These are phyloP conservation scores for Ceratocystis colombiana DNA, from an alignment of 2,329 filamentous ascomycete genomes.

Conservation along the genomic window DNA sequence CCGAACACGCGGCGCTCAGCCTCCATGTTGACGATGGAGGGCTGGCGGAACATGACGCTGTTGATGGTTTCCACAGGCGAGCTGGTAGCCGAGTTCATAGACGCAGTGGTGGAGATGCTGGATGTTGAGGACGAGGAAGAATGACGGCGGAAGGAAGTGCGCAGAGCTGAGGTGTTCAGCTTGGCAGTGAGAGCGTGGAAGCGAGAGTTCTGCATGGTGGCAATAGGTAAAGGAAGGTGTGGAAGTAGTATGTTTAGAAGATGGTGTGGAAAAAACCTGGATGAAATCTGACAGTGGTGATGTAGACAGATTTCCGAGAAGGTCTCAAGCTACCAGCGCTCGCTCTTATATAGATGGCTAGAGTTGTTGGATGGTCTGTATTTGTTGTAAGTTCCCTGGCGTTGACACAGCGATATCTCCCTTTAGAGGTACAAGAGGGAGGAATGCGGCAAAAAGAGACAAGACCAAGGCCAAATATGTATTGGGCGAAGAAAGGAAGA, in stretches of 20 bases:
- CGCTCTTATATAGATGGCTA: conserved; percentile 10
- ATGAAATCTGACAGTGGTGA: background rate
- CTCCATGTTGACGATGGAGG: conserved; percentile 47
- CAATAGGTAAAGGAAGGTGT: conserved; percentile 19
- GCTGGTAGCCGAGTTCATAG: conserved; percentile 32
- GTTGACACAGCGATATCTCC: conserved; percentile 20
- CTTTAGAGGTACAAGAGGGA: conserved; percentile 17
- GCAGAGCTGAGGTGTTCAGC: conserved; percentile 41
- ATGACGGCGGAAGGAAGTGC: conserved; percentile 43
- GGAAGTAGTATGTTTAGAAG: background rate
- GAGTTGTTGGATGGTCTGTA: background rate
- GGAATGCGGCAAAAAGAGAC: conserved; percentile 21
- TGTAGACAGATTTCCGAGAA: background rate
- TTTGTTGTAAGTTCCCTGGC: conserved; percentile 13
- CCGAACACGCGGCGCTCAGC: conserved; percentile 47
- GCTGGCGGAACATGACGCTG: conserved; percentile 48
- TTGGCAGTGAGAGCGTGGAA: conserved; percentile 43
- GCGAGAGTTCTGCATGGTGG: conserved; percentile 40
- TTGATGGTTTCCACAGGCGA: conserved; percentile 45
- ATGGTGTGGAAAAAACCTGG: background rate
- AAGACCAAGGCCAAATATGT: conserved; percentile 23
- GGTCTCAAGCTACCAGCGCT: conserved; percentile 15
- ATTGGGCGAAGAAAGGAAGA: conserved; percentile 18
- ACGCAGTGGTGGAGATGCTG: conserved; percentile 17
- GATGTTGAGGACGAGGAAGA: conserved; percentile 42